Evolutionary conservation across 805 yeast species (phyloP).

Genomic region (Blastobotrys muscicola): DNA sequence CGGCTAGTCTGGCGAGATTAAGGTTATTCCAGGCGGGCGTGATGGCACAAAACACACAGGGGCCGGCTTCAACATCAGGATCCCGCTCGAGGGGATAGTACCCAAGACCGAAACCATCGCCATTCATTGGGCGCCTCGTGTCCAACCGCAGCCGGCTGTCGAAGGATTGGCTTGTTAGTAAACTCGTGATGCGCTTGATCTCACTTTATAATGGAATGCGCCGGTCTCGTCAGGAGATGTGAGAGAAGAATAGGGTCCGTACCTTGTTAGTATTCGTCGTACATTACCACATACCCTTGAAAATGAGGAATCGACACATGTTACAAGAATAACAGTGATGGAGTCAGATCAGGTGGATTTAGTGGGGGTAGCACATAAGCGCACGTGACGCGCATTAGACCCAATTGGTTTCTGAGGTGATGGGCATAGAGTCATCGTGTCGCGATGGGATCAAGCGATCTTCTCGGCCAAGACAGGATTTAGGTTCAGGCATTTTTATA

Average conservation of each 20-base stretch:
- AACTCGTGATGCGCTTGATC: constrained; percentile 5
- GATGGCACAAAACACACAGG: constrained; percentile 89
- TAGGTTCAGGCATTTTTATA: too few species aligned
- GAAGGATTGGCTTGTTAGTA: constrained; percentile 56
- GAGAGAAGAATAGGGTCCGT: constrained; percentile 80
- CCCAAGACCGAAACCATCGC: constrained; percentile 98
- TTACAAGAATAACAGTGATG: background rate
- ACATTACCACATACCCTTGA: constrained; percentile 39
- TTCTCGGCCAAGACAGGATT: too few species aligned
- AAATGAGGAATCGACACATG: constrained; percentile 91
- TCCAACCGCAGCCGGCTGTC: constrained; percentile 85
- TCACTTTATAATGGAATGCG: constrained; percentile 85
- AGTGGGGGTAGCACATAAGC: too few species aligned
- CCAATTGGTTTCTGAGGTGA: too few species aligned
- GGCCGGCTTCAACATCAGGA: constrained; percentile 49
- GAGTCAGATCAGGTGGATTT: background rate
- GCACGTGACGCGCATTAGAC: too few species aligned
- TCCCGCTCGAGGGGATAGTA: constrained; percentile 61
- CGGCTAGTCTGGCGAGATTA: constrained; percentile 76
- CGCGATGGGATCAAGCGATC: too few species aligned
- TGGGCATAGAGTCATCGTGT: too few species aligned
- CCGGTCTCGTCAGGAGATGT: constrained; percentile 84
- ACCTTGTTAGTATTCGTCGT: constrained; percentile 32
- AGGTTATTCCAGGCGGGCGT: constrained; percentile 97
- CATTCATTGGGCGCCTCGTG: constrained; percentile 86